Percentiles rank a stretch among this genome's conserved stretches.
These are phyloP conservation scores for Comarum palustre DNA, from an alignment of 306 rosid species.

Conservation along the genomic window DNA sequence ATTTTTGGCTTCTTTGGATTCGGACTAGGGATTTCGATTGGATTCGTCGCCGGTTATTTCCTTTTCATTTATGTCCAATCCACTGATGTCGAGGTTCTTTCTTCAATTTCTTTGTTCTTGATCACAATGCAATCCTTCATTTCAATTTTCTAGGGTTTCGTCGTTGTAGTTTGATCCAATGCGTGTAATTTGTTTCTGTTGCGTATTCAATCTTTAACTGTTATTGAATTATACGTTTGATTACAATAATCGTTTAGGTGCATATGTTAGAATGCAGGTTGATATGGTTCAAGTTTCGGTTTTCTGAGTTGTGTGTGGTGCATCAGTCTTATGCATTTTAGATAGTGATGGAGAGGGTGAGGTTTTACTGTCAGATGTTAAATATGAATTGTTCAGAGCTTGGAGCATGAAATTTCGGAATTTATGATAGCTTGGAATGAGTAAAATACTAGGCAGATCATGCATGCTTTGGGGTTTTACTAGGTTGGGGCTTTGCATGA, in stretches of 20 bases:
- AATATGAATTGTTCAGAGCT: neutral
- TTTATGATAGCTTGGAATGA: neutral
- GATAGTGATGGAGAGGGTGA: neutral
- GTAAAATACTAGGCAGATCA: neutral
- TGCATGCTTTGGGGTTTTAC: neutral
- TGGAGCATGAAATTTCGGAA: neutral
- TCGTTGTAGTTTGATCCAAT: neutral
- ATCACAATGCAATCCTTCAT: neutral
- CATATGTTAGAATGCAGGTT: neutral
- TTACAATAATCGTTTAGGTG: neutral
- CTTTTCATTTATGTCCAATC: conserved; percentile 72
- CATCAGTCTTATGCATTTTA: neutral
- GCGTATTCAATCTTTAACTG: neutral
- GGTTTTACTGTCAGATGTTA: neutral
- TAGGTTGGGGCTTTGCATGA: neutral
- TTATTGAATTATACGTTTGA: neutral
- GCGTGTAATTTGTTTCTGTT: neutral
- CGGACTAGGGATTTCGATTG: conserved; percentile 73
- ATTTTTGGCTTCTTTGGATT: conserved; percentile 72
- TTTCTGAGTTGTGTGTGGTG: neutral
- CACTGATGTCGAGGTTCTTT: conserved; percentile 54
- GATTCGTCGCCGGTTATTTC: conserved; percentile 72
- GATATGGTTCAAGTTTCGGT: neutral
- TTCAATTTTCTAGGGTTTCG: neutral
- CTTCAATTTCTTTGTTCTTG: neutral